phyloP scores from a whole-genome alignment of 345 rosid genomes.

The Corchorus olitorius region DNA sequence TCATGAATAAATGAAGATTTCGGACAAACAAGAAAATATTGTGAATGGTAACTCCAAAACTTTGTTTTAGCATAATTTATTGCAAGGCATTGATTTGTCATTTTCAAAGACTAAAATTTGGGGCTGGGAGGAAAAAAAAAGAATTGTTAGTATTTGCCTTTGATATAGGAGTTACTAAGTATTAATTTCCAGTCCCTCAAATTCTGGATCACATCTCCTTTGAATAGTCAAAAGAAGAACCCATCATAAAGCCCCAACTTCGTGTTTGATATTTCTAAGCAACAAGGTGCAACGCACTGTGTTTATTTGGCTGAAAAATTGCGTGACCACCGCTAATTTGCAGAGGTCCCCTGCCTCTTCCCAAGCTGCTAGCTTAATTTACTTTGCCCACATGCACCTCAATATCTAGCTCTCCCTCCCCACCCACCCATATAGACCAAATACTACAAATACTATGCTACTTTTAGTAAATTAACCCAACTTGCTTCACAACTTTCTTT shows the following conservation, averaged over 20 bases:
- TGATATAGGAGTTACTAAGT: constrained; percentile 9
- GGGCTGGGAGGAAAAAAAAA: background rate
- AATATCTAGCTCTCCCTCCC: background rate
- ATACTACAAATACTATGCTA: too few species aligned
- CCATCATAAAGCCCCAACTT: background rate
- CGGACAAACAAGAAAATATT: too few species aligned
- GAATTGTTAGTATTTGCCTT: background rate
- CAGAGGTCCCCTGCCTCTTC: constrained; percentile 15
- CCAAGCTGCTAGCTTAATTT: background rate
- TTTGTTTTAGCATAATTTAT: constrained; percentile 3
- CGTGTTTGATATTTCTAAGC: background rate
- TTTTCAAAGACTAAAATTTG: constrained; percentile 28
- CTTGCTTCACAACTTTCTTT: too few species aligned
- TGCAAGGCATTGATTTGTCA: constrained; percentile 30
- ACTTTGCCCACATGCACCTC: background rate
- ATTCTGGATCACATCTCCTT: background rate
- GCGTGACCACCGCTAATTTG: background rate
- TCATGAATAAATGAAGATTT: too few species aligned
- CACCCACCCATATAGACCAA: too few species aligned
- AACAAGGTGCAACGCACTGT: background rate
- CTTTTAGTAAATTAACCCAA: too few species aligned
- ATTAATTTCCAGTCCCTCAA: background rate
- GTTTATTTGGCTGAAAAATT: background rate
- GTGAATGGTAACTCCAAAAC: too few species aligned
- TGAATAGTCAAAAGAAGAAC: constrained; percentile 18